Base-by-base conservation (phyloP, 768 basidiomycete genomes). In the Gelatoporia subvermispora region DNA sequence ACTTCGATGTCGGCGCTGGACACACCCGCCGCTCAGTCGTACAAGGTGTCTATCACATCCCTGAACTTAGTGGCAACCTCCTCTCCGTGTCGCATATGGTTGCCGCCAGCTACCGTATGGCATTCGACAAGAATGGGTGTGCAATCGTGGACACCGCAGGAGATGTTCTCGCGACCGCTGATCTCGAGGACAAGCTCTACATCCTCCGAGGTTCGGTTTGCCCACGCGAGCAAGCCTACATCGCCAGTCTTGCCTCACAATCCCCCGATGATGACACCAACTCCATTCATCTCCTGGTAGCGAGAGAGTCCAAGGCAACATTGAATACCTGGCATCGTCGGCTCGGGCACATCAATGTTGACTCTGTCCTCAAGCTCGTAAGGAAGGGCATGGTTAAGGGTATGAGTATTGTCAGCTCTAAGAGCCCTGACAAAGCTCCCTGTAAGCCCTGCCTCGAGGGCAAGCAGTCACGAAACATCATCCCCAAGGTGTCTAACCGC, bases 391-490 rank as follows among this genome's bases (percentile, higher is more conserved):
- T 56, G 35, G 53, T 57, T 1, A 45, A 37, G 1, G 57, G 59
- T 5, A 52, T 60, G 44, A 41, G 43, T 1, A 49, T 60, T 3
- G 35, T 24, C 8, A 38, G 37, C 41, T 23, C 11, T 16, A 37
- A 11, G 3, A 10, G 20, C 37, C 20, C 48, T 11, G 41, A 47
- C 9, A 8, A 4, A 9, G 38, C 15, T 0, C 45, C 37, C 11
- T 63, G 61, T 42, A 45, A 47, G 22, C 40, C 51, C 4, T 59
- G 60, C 39, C 47, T 60, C 4, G 38, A 56, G 40, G 59, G 54
- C 9, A 65, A 63, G 42, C 57, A 63, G 37, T 28, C 50, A 0
- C 31, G 45, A 3, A 9, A 22, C 34, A 15, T 41, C 28, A 5
- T 49, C 52, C 45, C 50, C 18, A n/a, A 51, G 3, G 3, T 44